Evolutionary conservation across 768 basidiomycete genomes (phyloP).

Genomic region (Lentinula edodes): DNA sequence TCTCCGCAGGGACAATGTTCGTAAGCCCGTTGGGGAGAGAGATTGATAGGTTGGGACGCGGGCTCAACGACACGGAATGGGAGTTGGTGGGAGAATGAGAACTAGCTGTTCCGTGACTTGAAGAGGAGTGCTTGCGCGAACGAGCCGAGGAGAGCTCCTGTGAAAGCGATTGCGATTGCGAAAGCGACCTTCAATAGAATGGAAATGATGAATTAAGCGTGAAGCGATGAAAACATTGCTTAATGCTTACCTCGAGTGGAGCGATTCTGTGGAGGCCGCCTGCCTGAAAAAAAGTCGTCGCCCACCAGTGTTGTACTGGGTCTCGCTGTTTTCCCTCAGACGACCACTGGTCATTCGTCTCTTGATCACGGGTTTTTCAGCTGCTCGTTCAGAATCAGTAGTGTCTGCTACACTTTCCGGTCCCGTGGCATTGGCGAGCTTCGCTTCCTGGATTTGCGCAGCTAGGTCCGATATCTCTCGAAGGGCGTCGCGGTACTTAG

Average conservation of each 20-base stretch:
- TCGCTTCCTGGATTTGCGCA: constrained; percentile 84
- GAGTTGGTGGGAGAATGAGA: constrained; percentile 56
- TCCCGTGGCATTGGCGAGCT: constrained; percentile 48
- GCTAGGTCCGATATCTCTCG: constrained; percentile 91
- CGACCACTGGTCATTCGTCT: constrained; percentile 49
- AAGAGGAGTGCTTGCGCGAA: constrained; percentile 78
- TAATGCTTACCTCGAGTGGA: constrained; percentile 68
- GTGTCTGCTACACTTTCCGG: constrained; percentile 22
- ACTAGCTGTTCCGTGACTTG: constrained; percentile 69
- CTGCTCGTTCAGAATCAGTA: constrained; percentile 38
- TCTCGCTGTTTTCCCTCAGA: constrained; percentile 43
- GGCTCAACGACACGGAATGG: constrained; percentile 27
- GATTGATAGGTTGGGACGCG: constrained; percentile 53
- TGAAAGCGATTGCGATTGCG: constrained; percentile 93
- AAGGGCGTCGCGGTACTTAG: constrained; percentile 85
- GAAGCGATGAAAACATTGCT: constrained; percentile 1
- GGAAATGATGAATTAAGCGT: constrained; percentile 6
- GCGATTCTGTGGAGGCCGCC: constrained; percentile 82
- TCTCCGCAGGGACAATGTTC: constrained; percentile 40
- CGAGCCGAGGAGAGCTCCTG: constrained; percentile 92
- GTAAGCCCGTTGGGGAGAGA: constrained; percentile 37
- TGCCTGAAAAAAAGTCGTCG: constrained; percentile 83
- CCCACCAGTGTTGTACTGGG: constrained; percentile 43
- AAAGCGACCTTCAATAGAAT: constrained; percentile 62
- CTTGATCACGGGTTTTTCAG: constrained; percentile 35